Conservation (phyloP, 139 green algal genomes). For the Coccomyxa sp. region DNA sequence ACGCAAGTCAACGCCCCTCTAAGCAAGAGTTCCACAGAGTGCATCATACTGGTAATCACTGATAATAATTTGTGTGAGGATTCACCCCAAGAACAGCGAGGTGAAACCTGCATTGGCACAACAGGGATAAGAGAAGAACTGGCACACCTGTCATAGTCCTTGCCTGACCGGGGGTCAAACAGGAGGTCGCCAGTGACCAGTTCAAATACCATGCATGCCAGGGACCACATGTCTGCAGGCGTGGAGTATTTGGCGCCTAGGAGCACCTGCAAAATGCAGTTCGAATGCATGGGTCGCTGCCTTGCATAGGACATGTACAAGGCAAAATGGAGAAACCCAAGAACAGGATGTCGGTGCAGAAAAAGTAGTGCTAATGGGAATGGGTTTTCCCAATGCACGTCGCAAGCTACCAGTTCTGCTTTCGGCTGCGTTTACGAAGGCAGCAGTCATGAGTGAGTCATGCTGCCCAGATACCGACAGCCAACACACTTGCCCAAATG, state of each 20-base stretch:
- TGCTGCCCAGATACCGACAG: conserved; percentile 13
- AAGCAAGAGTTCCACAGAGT: no score
- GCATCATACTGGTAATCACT: no score
- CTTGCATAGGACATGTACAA: neutral
- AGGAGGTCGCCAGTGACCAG: conserved; percentile 96
- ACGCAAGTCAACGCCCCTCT: no score
- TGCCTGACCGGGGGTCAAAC: conserved; percentile 80
- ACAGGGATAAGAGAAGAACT: neutral
- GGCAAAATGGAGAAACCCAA: neutral
- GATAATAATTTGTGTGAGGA: no score
- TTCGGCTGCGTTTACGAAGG: conserved; percentile 12
- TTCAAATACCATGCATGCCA: conserved; percentile 98
- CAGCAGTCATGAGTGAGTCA: neutral
- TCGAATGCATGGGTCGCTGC: neutral
- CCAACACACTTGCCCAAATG: neutral
- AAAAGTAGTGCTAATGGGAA: conserved; percentile 1
- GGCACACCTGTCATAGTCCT: conserved; percentile 32
- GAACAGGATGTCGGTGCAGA: conserved; percentile 4
- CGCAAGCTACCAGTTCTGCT: conserved; percentile 9
- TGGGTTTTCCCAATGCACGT: conserved; percentile 2
- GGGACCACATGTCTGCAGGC: conserved; percentile 91
- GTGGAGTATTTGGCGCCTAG: conserved; percentile 83
- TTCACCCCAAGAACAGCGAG: no score
- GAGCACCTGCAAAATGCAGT: conserved; percentile 52
- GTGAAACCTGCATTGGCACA: no score